Conservation (phyloP, 2,329 filamentous ascomycete genomes). For the Alternaria tenuissima region DNA sequence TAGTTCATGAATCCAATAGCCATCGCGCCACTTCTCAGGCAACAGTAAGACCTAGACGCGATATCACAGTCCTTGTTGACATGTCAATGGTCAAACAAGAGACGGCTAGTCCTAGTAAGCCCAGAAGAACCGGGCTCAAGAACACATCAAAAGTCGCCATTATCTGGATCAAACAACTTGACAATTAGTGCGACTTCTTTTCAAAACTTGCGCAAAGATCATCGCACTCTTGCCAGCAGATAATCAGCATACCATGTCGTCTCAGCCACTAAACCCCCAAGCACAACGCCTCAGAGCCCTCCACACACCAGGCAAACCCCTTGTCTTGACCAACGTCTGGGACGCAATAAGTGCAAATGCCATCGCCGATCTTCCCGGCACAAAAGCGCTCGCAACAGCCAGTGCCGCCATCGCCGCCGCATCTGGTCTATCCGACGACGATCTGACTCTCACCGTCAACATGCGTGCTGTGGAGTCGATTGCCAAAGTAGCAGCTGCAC, state of each 20-base stretch:
- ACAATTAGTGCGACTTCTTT: background rate
- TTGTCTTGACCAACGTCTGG: constrained; percentile 66
- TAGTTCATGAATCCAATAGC: background rate
- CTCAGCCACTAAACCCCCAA: background rate
- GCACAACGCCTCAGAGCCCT: constrained; percentile 46
- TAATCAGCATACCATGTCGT: background rate
- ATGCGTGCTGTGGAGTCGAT: constrained; percentile 58
- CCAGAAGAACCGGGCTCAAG: background rate
- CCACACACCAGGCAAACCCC: constrained; percentile 60
- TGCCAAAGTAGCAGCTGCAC: constrained; percentile 52
- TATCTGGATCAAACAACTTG: too few relatives aligned
- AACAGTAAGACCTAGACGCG: background rate
- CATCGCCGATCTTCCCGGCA: constrained; percentile 56
- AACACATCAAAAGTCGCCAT: background rate
- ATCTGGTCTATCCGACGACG: constrained; percentile 42
- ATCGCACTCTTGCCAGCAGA: background rate
- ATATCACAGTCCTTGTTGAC: too few relatives aligned
- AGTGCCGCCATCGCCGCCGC: constrained; percentile 46
- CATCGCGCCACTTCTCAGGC: background rate
- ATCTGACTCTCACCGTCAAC: constrained; percentile 62
- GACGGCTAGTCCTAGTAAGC: too few relatives aligned
- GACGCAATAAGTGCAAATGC: constrained; percentile 60
- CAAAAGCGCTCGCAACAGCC: constrained; percentile 52
- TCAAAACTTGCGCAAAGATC: background rate
- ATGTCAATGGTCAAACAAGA: background rate